Percentiles rank a stretch among this genome's conserved stretches.
These are phyloP conservation scores for Xylaria sp. DNA, from an alignment of 2,329 filamentous ascomycete genomes.

Conservation along the genomic window DNA sequence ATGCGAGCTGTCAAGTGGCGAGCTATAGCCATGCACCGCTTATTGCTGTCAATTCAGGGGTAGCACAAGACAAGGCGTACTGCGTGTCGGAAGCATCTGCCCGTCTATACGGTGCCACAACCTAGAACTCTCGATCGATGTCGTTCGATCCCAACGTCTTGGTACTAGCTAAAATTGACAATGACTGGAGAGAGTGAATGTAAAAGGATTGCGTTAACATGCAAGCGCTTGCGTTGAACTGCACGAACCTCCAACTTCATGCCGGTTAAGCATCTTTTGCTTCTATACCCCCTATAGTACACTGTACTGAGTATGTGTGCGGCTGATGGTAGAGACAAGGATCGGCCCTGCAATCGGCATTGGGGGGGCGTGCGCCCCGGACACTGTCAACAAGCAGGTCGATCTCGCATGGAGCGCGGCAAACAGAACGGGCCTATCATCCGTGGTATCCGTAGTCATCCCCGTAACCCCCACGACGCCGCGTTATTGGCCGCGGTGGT, in stretches of 20 bases:
- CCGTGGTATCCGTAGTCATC: constrained; percentile 29
- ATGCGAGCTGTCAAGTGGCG: constrained; percentile 17
- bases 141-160: constrained; percentile 39
- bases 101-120: constrained; percentile 28
- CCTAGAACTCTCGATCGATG: constrained; percentile 35
- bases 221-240: constrained; percentile 21
- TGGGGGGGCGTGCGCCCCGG: constrained; percentile 12
- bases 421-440: constrained; percentile 29
- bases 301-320: constrained; percentile 21
- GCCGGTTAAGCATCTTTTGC: constrained; percentile 26
- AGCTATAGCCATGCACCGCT: constrained; percentile 18
- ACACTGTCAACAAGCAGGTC: constrained; percentile 25
- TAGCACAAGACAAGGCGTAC: constrained; percentile 32
- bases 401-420: constrained; percentile 35
- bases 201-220: constrained; percentile 17
- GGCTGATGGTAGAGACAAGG: constrained; percentile 30
- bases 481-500: constrained; percentile 24
- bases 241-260: constrained; percentile 32
- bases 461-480: constrained; percentile 17
- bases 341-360: constrained; percentile 30
- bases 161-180: constrained; percentile 24
- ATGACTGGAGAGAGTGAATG: constrained; percentile 16
- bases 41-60: constrained; percentile 36
- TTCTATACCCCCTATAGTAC: constrained; percentile 29
- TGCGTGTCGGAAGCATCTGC: constrained; percentile 36